Percentiles rank a stretch among this genome's conserved stretches.
Conservation (phyloP, 805 yeast genomes). For the Candida glaebosa region DNA sequence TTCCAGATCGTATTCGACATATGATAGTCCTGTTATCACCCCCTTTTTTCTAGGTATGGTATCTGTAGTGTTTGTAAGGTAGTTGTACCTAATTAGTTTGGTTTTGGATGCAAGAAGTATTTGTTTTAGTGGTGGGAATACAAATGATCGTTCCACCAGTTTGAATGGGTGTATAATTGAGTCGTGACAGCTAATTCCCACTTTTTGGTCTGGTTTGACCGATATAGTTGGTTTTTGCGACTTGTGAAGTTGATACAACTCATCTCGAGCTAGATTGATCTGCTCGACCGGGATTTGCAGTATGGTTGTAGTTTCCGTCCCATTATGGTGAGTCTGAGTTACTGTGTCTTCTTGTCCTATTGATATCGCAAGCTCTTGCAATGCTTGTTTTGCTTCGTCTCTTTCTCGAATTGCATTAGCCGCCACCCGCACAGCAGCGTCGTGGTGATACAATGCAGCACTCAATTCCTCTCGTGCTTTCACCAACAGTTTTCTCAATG, state of each 20-base stretch:
- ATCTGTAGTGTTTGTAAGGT: not conserved
- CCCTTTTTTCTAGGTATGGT: constrained; percentile 13
- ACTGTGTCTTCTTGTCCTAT: constrained; percentile 18
- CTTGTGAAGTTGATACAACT: constrained; percentile 35
- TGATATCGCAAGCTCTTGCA: constrained; percentile 51
- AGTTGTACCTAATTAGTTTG: constrained; percentile 1
- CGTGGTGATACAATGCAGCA: constrained; percentile 76
- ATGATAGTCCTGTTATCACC: constrained; percentile 11
- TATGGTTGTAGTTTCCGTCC: not conserved
- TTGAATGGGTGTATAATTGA: constrained; percentile 11
- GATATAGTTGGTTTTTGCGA: constrained; percentile 19
- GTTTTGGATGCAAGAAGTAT: constrained; percentile 3
- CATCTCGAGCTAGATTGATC: constrained; percentile 26
- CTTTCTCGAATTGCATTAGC: constrained; percentile 70
- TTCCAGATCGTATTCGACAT: constrained; percentile 9
- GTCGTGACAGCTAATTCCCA: constrained; percentile 10
- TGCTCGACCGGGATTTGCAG: constrained; percentile 17
- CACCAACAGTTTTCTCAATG: constrained; percentile 67
- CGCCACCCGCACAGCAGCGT: constrained; percentile 87
- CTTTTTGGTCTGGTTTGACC: constrained; percentile 13
- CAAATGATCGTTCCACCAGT: constrained; percentile 7
- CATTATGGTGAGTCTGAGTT: constrained; percentile 1
- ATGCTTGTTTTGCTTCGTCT: constrained; percentile 67
- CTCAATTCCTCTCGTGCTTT: constrained; percentile 70
- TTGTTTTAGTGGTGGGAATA: constrained; percentile 4